A percentile compares a stretch with the other conserved stretches of the same genome.
Evolutionary conservation across 768 basidiomycete species (phyloP).

Genomic region (Tylopilus felleus): DNA sequence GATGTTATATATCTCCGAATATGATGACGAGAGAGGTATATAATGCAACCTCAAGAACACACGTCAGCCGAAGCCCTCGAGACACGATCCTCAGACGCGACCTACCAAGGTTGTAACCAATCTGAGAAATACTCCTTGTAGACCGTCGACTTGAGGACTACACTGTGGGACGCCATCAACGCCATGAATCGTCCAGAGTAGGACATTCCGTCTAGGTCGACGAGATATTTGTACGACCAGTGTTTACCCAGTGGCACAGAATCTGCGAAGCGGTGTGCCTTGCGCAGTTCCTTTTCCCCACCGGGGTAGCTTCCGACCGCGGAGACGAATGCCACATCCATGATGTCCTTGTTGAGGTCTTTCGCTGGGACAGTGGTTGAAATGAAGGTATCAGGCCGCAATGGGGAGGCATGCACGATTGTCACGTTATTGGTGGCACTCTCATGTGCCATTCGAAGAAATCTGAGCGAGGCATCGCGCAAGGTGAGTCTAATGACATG

Average conservation of each 20-base stretch:
- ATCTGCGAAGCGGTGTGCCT: constrained; percentile 65
- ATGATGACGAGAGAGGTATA: constrained; percentile 84
- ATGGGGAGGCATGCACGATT: constrained; percentile 68
- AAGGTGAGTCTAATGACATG: not conserved
- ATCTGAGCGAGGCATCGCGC: constrained; percentile 31
- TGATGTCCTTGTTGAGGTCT: constrained; percentile 69
- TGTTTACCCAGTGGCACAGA: constrained; percentile 79
- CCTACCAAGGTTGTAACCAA: constrained; percentile 88
- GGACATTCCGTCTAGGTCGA: constrained; percentile 94
- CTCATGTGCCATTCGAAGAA: constrained; percentile 76
- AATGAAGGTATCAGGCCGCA: constrained; percentile 52
- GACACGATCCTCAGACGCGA: not conserved
- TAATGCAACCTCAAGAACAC: too few relatives aligned
- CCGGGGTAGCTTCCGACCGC: constrained; percentile 75
- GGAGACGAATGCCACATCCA: constrained; percentile 87
- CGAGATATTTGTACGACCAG: constrained; percentile 90
- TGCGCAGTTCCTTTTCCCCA: constrained; percentile 61
- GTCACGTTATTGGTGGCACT: constrained; percentile 46
- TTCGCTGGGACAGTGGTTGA: constrained; percentile 57
- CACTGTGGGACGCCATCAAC: constrained; percentile 82
- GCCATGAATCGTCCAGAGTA: constrained; percentile 89
- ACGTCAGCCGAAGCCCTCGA: not conserved
- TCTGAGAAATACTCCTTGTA: constrained; percentile 89
- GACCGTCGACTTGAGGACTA: constrained; percentile 85
- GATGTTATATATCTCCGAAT: constrained; percentile 91